Percentiles rank a stretch among this genome's conserved stretches.
These are phyloP conservation scores for Aspergillus candidus DNA, from an alignment of 2,329 filamentous ascomycete species.

Conservation along the genomic window DNA sequence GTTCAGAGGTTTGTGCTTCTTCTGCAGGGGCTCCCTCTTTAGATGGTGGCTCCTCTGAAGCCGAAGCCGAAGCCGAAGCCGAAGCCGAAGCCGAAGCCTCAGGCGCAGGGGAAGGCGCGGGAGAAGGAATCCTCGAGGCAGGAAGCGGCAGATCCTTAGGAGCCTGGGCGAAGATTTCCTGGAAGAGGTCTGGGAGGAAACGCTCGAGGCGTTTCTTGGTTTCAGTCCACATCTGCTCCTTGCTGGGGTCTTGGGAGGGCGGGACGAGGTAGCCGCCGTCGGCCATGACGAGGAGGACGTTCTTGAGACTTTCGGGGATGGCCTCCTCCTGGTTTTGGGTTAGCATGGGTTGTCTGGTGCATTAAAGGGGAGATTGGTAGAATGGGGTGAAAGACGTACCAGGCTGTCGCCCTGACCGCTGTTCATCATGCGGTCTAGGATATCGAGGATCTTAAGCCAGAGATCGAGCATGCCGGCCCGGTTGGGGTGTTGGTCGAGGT, in stretches of 20 bases:
- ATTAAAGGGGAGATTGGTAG: constrained; percentile 28
- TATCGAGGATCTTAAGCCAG: constrained; percentile 86
- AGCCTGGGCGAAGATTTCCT: constrained; percentile 50
- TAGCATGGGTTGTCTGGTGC: constrained; percentile 4
- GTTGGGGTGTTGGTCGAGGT: constrained; percentile 74
- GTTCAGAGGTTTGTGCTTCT: background rate
- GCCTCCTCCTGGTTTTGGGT: constrained; percentile 67
- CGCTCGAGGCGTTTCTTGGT: constrained; percentile 55
- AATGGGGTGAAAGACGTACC: constrained; percentile 41
- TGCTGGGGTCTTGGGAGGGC: constrained; percentile 48
- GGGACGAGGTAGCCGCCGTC: constrained; percentile 78
- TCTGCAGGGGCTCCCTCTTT: constrained; percentile 1
- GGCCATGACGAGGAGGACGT: constrained; percentile 91
- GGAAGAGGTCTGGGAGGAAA: constrained; percentile 55
- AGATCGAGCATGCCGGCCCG: constrained; percentile 87
- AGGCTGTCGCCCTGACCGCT: constrained; percentile 85
- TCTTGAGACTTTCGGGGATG: constrained; percentile 91
- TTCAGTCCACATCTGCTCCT: constrained; percentile 55
- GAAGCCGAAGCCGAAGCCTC: constrained; percentile 1
- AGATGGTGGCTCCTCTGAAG: constrained; percentile 9
- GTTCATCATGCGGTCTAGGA: constrained; percentile 95
- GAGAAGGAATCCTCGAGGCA: constrained; percentile 15
- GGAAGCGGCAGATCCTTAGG: constrained; percentile 16
- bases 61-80: constrained; percentile 1
- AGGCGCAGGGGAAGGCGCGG: constrained; percentile 3